A percentile compares a stretch with the other conserved stretches of the same genome.
Evolutionary conservation across 495 filamentous ascomycete species (phyloP).

Genomic region (Neurospora terricola): DNA sequence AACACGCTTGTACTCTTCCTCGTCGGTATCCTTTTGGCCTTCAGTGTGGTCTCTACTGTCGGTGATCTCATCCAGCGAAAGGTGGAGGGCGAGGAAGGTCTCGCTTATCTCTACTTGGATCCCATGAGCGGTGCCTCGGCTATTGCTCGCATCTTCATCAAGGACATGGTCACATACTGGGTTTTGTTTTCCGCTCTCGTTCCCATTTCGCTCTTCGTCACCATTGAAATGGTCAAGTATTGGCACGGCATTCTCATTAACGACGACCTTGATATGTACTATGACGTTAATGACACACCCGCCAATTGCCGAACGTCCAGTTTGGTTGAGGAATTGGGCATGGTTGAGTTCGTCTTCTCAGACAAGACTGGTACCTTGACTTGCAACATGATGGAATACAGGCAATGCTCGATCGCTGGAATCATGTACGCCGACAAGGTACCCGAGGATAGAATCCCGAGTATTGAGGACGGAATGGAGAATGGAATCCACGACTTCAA

Average conservation of each 20-base stretch:
- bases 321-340: slow-evolving; percentile 92
- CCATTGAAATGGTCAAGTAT: slow-evolving; percentile 96
- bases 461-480: slow-evolving; percentile 61
- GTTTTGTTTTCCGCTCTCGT: slow-evolving; percentile 96
- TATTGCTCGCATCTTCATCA: slow-evolving; percentile 72
- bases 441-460: slow-evolving; percentile 80
- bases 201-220: slow-evolving; percentile 96
- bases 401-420: slow-evolving; percentile 84
- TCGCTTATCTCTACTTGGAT: slow-evolving; percentile 64
- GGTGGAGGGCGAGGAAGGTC: slow-evolving; percentile 39
- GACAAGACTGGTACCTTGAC: slow-evolving; percentile 99
- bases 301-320: slow-evolving; percentile 93
- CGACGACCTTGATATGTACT: slow-evolving; percentile 95
- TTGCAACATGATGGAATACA: slow-evolving; percentile 99
- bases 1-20: slow-evolving; percentile 91
- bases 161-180: slow-evolving; percentile 97
- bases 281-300: slow-evolving; percentile 89
- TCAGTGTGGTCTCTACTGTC: slow-evolving; percentile 82
- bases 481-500: slow-evolving; percentile 85
- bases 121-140: slow-evolving; percentile 29
- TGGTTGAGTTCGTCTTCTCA: slow-evolving; percentile 98
- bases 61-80: slow-evolving; percentile 77
- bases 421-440: slow-evolving; percentile 92
- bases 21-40: slow-evolving; percentile 67
- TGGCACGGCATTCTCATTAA: slow-evolving; percentile 96